Conservation (phyloP, 192 early-diverging fungal genomes). For the Chytriomyces sp. region DNA sequence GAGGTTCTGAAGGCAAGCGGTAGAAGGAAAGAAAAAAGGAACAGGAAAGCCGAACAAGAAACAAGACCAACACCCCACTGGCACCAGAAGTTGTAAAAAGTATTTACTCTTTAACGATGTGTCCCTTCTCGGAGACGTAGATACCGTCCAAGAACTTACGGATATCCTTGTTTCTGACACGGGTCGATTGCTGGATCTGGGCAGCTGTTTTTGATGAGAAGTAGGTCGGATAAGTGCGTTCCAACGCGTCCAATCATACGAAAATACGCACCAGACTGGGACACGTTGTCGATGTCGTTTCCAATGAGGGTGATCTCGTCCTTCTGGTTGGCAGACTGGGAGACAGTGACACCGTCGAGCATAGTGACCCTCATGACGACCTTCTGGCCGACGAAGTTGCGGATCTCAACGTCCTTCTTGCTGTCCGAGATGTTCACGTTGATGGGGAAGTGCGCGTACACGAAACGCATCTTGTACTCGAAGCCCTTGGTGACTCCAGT, state of each 20-base stretch:
- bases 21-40: no score
- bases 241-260: no score
- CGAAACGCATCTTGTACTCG: conserved; percentile 99
- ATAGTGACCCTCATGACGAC: conserved; percentile 81
- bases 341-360: conserved; percentile 81
- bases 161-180: conserved; percentile 99
- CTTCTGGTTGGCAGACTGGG: conserved; percentile 79
- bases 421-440: conserved; percentile 84
- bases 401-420: conserved; percentile 85
- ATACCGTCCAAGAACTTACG: conserved; percentile 99
- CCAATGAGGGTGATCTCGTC: conserved; percentile 93
- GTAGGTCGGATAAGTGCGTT: neutral
- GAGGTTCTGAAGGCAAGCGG: no score
- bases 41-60: no score
- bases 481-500: conserved; percentile 97
- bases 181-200: conserved; percentile 90
- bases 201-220: conserved; percentile 66
- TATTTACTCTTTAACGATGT: conserved; percentile 26
- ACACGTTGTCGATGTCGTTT: conserved; percentile 93
- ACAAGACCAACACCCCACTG: neutral
- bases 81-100: neutral
- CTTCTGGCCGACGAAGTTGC: conserved; percentile 99
- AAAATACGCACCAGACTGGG: conserved; percentile 74
- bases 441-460: conserved; percentile 99
- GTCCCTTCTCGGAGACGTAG: conserved; percentile 89